Conservation (phyloP, 345 rosid genomes). For the Camelina hispida region DNA sequence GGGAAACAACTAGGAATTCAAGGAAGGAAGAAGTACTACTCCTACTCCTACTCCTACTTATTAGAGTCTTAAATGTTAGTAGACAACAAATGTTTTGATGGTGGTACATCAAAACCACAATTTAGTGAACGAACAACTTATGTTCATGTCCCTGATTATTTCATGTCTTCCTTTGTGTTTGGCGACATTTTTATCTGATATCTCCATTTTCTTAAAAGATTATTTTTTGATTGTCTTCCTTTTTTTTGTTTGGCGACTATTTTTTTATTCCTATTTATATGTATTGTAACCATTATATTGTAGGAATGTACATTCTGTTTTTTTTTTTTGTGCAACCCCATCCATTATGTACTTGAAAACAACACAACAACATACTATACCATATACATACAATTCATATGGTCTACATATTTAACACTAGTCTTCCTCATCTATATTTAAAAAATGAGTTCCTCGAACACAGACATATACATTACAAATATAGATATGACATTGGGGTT, state of each 20-base stretch:
- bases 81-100: not conserved
- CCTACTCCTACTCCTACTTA: no score
- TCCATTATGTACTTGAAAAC: not conserved
- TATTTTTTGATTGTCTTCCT: no score
- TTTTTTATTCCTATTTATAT: no score
- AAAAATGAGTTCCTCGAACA: constrained; percentile 33
- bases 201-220: no score
- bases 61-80: not conserved
- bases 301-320: not conserved
- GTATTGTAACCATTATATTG: no score
- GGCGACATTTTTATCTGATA: no score
- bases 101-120: no score
- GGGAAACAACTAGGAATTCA: constrained; percentile 23
- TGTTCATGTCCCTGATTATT: not conserved
- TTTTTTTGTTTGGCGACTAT: no score
- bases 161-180: not conserved
- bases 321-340: not conserved
- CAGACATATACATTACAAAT: constrained; percentile 6
- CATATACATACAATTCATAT: constrained; percentile 4
- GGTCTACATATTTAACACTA: constrained; percentile 18
- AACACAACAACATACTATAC: not conserved
- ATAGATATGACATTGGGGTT: constrained; percentile 39
- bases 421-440: not conserved
- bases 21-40: not conserved
- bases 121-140: no score